phyloP scores from a whole-genome alignment of 2,329 filamentous ascomycete genomes.

The Samsoniella hepiali region DNA sequence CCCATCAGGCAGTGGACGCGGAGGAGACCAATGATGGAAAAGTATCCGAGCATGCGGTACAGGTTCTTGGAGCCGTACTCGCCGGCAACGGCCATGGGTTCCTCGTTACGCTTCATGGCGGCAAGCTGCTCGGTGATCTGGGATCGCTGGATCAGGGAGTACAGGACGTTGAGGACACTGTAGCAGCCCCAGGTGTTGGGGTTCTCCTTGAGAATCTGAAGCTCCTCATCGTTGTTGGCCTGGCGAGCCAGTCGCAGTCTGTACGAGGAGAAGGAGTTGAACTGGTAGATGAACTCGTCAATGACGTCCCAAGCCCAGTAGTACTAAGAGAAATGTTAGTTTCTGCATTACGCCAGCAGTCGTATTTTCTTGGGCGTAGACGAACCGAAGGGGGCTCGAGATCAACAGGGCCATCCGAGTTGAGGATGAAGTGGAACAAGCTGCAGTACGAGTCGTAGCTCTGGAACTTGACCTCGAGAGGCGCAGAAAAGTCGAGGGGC shows the following conservation, averaged over 20 bases:
- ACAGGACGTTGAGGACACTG: slow-evolving; percentile 97
- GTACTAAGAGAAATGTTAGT: slow-evolving; percentile 58
- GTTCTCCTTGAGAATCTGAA: slow-evolving; percentile 87
- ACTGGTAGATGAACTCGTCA: slow-evolving; percentile 99
- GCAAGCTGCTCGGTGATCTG: slow-evolving; percentile 97
- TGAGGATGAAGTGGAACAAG: slow-evolving; percentile 97
- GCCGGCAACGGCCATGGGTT: slow-evolving; percentile 80
- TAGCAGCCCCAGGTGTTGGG: slow-evolving; percentile 99
- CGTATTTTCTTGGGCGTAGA: slow-evolving; percentile 25
- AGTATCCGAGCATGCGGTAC: slow-evolving; percentile 98
- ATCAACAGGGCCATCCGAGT: slow-evolving; percentile 98
- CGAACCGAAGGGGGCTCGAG: slow-evolving; percentile 92
- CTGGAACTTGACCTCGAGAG: slow-evolving; percentile 93
- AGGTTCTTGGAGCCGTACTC: slow-evolving; percentile 93
- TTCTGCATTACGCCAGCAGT: slow-evolving; percentile 12
- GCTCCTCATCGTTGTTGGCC: slow-evolving; percentile 85
- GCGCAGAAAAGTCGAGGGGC: slow-evolving; percentile 92
- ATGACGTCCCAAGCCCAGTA: slow-evolving; percentile 99
- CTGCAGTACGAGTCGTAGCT: slow-evolving; percentile 99
- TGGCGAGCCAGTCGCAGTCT: slow-evolving; percentile 83
- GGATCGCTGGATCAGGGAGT: slow-evolving; percentile 96
- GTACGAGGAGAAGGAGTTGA: slow-evolving; percentile 99
- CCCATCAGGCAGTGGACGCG: slow-evolving; percentile 94
- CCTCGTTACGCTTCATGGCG: slow-evolving; percentile 91
- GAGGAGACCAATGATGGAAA: slow-evolving; percentile 96